Evolutionary conservation across 192 early-diverging fungal species (phyloP), one percentile per base, ranked within the genome.

Genomic region (Backusella parvicylindrica): DNA sequence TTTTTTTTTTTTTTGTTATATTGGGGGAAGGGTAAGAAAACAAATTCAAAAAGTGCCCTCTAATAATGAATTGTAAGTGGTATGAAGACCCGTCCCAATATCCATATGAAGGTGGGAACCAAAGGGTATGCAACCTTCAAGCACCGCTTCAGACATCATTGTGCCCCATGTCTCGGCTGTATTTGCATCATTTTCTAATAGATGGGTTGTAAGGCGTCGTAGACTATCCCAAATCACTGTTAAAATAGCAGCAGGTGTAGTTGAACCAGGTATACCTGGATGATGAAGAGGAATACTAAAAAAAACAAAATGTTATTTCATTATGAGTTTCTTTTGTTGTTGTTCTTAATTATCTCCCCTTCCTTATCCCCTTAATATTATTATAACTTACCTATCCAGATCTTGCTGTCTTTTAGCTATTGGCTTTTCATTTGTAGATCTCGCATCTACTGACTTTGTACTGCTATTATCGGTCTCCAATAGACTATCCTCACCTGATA

Each of bases 221-320:
- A 82, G 35, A 33, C 72, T 75, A 35, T 72, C 33, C 81, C 81
- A 82, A 16, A 82, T 65, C 12, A 71, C 49, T 2, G 76, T 69
- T 11, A 75, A 49, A 37, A 82, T 40, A 11, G 79, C 79, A n/a
- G 77, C 66, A 11, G 81, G 78, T 21, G 77, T 78, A 3, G 75
- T 33, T 8, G 70, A 75, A 5, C 74, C 71, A 31, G 73, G 64
- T 38, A 47, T 47, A 2, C 77, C 71, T 30, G 81, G 81, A 43
- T 82, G 81, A 40, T 82, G 81, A 2, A 68, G 64, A 43, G 81
- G 81, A 53, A 82, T 82, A 36, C 81, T 82, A 60, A n/a, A n/a
- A n/a, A n/a, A n/a, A n/a, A n/a, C n/a, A n/a, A n/a, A n/a, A n/a
- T n/a, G n/a, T n/a, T 60, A 47, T 26, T 9, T 50, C 21, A 50